Evolutionary conservation across 2,329 filamentous ascomycete species (phyloP).

Genomic region (Ophiognomonia clavigignenti-juglandacearum): DNA sequence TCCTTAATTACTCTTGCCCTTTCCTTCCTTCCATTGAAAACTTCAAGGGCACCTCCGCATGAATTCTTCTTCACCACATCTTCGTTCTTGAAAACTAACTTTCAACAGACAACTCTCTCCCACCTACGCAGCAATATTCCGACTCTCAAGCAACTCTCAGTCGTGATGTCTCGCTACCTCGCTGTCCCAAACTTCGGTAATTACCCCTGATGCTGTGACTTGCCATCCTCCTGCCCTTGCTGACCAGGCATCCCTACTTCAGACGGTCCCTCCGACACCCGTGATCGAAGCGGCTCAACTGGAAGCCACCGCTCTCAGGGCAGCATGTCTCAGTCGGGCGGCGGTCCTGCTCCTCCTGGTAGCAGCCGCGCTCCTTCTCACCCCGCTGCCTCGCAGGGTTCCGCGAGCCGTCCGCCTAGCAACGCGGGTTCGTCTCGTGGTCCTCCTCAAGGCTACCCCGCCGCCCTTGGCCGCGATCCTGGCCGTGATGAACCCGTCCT

Average conservation of each 20-base stretch:
- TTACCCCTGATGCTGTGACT: no score
- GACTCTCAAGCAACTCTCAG: background rate
- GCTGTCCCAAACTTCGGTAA: background rate
- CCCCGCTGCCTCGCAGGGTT: conserved; percentile 1
- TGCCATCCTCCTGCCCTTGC: no score
- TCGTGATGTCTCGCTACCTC: conserved; percentile 13
- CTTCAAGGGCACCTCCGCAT: no score
- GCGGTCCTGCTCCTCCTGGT: conserved; percentile 4
- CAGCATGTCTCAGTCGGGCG: conserved; percentile 3
- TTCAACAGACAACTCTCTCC: no score
- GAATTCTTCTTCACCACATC: no score
- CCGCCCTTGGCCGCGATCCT: conserved; percentile 38
- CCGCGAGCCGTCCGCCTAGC: conserved; percentile 14
- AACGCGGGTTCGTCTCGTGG: conserved; percentile 2
- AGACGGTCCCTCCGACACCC: conserved; percentile 16
- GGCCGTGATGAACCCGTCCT: conserved; percentile 22
- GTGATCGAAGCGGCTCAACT: background rate
- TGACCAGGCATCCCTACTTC: no score
- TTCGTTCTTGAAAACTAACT: no score
- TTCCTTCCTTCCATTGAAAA: no score
- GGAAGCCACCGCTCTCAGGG: background rate
- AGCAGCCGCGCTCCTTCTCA: conserved; percentile 5
- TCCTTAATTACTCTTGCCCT: no score
- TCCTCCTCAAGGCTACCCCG: conserved; percentile 7
- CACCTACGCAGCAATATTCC: no score